Conservation (phyloP, 352 stramenopile species). For the Globisporangium polare region DNA sequence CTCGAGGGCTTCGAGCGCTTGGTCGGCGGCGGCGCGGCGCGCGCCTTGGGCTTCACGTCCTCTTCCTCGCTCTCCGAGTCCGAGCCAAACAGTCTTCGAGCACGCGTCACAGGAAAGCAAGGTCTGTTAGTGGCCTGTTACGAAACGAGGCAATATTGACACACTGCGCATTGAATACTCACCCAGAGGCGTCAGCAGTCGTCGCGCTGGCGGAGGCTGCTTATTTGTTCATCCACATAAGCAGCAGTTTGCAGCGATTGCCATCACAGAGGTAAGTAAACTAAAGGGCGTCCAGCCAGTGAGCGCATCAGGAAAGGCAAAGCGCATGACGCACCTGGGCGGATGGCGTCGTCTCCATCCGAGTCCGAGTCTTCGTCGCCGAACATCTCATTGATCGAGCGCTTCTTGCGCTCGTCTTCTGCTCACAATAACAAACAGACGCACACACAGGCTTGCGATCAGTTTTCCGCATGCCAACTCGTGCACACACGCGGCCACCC, state of each 20-base stretch:
- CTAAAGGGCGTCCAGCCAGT: background rate
- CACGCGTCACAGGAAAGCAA: conserved; percentile 2
- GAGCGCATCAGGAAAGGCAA: background rate
- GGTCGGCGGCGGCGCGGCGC: conserved; percentile 30
- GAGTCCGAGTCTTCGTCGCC: conserved; percentile 80
- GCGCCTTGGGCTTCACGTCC: conserved; percentile 38
- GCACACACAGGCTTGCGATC: background rate
- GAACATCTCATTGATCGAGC: conserved; percentile 88
- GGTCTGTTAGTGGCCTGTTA: background rate
- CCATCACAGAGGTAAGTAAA: background rate
- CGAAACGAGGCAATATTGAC: too few relatives aligned
- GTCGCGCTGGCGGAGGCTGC: conserved; percentile 34
- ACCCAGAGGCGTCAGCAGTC: conserved; percentile 74
- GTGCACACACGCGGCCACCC: background rate
- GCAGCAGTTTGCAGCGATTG: background rate
- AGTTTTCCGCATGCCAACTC: background rate
- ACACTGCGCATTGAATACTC: too few relatives aligned
- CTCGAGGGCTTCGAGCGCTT: conserved; percentile 45
- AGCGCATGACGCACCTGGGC: conserved; percentile 27
- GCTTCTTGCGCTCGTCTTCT: conserved; percentile 83
- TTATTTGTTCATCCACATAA: background rate
- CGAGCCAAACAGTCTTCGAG: conserved; percentile 70
- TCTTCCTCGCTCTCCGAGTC: conserved; percentile 85
- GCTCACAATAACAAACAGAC: background rate
- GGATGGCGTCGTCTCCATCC: conserved; percentile 52